Base-by-base conservation (phyloP, 2,329 filamentous ascomycete species). In the Neonectria sp. region DNA sequence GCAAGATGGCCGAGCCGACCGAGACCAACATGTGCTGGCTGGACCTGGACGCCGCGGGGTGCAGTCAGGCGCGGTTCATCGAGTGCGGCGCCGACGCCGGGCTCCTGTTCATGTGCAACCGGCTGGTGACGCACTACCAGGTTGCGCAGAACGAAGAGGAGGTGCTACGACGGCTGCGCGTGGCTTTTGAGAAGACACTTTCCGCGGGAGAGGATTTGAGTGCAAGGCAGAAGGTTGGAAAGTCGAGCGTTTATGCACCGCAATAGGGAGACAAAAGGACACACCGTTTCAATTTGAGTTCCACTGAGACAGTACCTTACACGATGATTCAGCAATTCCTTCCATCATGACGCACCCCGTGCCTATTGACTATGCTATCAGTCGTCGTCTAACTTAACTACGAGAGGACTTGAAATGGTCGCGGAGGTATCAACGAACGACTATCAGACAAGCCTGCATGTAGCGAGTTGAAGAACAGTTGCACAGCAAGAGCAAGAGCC, bases 1-100 rank as follows among this genome's bases (percentile, higher is more conserved):
- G 94, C 1, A 89, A 88, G 80, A 81, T 94, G 63, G 80, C 86
- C 24, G 85, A 91, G 66, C 91, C 92, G 0, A 91, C 93, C 1
- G 91, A 97, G 77, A 97, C 94, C n/a, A 97, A 97, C 81, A 97
- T 97, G 93, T 89, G 94, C 37, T 97, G 93, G 94, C 76, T 97
- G 65, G 91, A 97, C 78, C 82, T 96, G 17, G 86, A 89, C 33
- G 86, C 86, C 1, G 87, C 88, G 12, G 88, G 88, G 2, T 83
- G 85, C 68, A 77, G 78, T 15, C 68, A 58, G 6, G 77, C 77
- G 61, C 78, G 75, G 45, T 82, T 88, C 58, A 75, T 77, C 15
- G 76, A 80, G 71, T 76, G 85, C 35, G 82, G 82, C 6, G 75
- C 76, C 55, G 82, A 82, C 37, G 80, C 77, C 12, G 86, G 86